Base-by-base conservation (phyloP, 768 basidiomycete genomes). In the Termitomyces sp. region DNA sequence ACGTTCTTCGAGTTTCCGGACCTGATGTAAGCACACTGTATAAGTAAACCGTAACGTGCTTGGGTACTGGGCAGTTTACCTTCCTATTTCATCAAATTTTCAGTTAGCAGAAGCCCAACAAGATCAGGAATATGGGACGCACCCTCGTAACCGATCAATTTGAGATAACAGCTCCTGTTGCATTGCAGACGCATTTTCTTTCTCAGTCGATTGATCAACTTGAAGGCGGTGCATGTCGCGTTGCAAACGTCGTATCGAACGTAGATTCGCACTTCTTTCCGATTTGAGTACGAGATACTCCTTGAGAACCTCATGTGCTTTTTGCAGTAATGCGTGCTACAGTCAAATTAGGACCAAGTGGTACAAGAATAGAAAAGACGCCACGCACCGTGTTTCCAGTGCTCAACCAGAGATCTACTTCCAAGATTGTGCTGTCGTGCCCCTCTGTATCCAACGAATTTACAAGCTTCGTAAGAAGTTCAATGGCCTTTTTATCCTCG, bases 381-480 rank as follows among this genome's bases (percentile, higher is more conserved):
- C 69, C 64, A 70, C 75, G 67, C 51, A 79, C 79, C 60, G 75
- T 65, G 55, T 80, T 81, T 0, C 75, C 71, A 35, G 75, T 61
- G 46, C 75, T 79, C n/a, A 89, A 75, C 84, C 85, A 90, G 36
- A 68, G 65, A 55, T 82, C 79, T 42, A 84, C 81, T 66, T 85
- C 83, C 22, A 67, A 67, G 28, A 81, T 71, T 22, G 68, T 8
- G 74, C 75, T 49, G 71, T 75, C 35, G 15, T 44, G 20, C 11
- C 20, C 70, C 28, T 78, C 71, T 18, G 74, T 71, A 52, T 81
- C 78, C 75, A 80, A 82, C 39, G 74, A 68, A 33, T 78, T 46
- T 1, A 72, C 70, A 9, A 81, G 65, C 57, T 73, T 71, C 61
- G 76, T 72, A 44, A 82, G 54, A 42, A 79, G 69, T 55, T 78